Conservation (phyloP, 805 yeast genomes). For the Clavispora santaluciae region DNA sequence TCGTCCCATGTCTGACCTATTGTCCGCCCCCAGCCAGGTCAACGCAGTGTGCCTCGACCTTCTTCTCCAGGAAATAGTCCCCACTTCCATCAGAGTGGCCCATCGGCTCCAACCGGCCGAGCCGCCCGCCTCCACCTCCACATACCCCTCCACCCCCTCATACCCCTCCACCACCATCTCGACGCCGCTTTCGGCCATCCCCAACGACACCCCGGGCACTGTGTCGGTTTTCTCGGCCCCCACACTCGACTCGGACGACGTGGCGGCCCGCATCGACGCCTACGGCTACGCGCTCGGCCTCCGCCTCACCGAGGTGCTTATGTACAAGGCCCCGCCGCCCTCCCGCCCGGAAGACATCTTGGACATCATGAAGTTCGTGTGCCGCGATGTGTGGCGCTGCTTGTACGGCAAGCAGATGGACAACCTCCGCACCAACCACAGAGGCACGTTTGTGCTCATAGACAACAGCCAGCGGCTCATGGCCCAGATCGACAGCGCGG, state of each 20-base stretch:
- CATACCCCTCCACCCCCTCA: background rate
- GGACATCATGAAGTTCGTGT: slow-evolving; percentile 85
- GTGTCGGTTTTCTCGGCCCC: slow-evolving; percentile 35
- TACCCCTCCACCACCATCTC: slow-evolving; percentile 18
- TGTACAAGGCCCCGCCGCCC: slow-evolving; percentile 36
- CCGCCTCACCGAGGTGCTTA: slow-evolving; percentile 45
- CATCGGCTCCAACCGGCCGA: slow-evolving; percentile 36
- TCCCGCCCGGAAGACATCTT: slow-evolving; percentile 54
- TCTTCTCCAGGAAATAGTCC: slow-evolving; percentile 72
- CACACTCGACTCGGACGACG: slow-evolving; percentile 42
- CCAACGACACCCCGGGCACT: slow-evolving; percentile 39
- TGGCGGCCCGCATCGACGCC: slow-evolving; percentile 55
- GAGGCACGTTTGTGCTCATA: slow-evolving; percentile 76
- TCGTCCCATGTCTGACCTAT: slow-evolving; percentile 7
- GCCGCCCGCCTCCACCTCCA: slow-evolving; percentile 16
- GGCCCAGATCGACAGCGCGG: slow-evolving; percentile 43
- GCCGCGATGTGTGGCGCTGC: slow-evolving; percentile 86
- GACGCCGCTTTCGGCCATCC: slow-evolving; percentile 24
- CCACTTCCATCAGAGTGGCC: slow-evolving; percentile 62
- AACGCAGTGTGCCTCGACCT: slow-evolving; percentile 54
- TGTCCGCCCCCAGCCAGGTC: slow-evolving; percentile 31
- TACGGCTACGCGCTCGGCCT: slow-evolving; percentile 71
- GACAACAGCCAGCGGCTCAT: slow-evolving; percentile 61
- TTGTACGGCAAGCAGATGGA: slow-evolving; percentile 85
- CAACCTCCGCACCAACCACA: slow-evolving; percentile 85